Evolutionary conservation across 148 eudicot genomes (phyloP), one percentile per base, ranked within the genome.

Genomic region (Rhododendron ferrugineum): DNA sequence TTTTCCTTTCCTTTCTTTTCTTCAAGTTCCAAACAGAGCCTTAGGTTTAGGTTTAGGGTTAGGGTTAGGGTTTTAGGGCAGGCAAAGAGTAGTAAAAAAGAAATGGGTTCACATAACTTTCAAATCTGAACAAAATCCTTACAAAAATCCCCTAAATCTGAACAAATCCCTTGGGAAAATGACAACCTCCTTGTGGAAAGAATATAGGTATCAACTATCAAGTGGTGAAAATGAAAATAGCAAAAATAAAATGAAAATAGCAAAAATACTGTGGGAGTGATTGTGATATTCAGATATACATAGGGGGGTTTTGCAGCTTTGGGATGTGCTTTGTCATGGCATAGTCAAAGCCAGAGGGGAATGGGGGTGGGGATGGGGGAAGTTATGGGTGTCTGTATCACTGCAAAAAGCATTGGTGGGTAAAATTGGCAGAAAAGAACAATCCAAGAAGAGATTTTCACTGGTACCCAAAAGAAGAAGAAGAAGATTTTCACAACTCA

Each of bases 321-420:
- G 66, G 58, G 58, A 23, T 23, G 28, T 62, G 68, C 28, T 62
- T 62, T 64, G 32, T 64, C 46, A 36, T 49, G 34, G 42, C 62
- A 36, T 22, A 13, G 74, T 46, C 66, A 26, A 46, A 13, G 73
- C 28, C 64, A 26, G 46, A n/a, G 18, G 52, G 54, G 50, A 64
- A 62, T 37, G 56, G 52, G 46, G 36, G 40, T 42, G 54, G 75
- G 74, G 54, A 82, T 64, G 84, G 74, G 47, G 23, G 54, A 42
- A 70, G 84, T 40, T 26, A 64, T 64, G 84, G 76, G 76, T 64
- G 50, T 23, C 84, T 74, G 42, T 26, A 3, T 82, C 50, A 82
- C 50, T 34, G 26, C 68, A 81, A 56, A 36, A n/a, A 6, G 47
- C 72, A n/a, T 32, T 23, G 34, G 34, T 28, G 54, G 74, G 16